Percentiles rank a stretch among this genome's conserved stretches.
Evolutionary conservation across 108 stramenopile genomes (phyloP).

Genomic region (Licmophora abbreviata): DNA sequence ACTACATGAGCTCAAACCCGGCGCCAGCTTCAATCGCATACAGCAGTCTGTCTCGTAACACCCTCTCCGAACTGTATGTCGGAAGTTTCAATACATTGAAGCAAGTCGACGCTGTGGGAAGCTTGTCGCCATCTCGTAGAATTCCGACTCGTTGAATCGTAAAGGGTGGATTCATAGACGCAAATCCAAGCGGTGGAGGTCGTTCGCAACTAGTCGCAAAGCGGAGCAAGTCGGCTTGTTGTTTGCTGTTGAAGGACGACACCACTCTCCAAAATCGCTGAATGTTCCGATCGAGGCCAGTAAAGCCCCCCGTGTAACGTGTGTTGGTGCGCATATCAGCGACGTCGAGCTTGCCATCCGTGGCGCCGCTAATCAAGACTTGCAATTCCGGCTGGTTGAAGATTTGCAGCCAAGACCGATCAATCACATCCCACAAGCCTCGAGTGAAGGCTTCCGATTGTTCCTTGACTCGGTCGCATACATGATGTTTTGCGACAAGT

Average conservation of each 20-base stretch:
- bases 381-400: slow-evolving; percentile 97
- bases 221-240: slow-evolving; percentile 85
- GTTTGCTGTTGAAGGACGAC: slow-evolving; percentile 50
- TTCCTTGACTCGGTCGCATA: slow-evolving; percentile 81
- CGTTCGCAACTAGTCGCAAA: slow-evolving; percentile 97
- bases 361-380: slow-evolving; percentile 84
- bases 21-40: slow-evolving; percentile 81
- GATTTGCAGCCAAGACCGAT: slow-evolving; percentile 77
- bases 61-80: slow-evolving; percentile 91
- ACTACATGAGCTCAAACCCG: slow-evolving; percentile 88
- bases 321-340: slow-evolving; percentile 87
- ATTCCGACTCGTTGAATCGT: slow-evolving; percentile 92
- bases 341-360: slow-evolving; percentile 82
- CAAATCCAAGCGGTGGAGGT: slow-evolving; percentile 96
- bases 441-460: slow-evolving; percentile 90
- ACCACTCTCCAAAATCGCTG: slow-evolving; percentile 90
- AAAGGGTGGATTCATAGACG: slow-evolving; percentile 90
- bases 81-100: slow-evolving; percentile 98
- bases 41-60: slow-evolving; percentile 71
- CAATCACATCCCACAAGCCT: slow-evolving; percentile 93
- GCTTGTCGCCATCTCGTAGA: slow-evolving; percentile 75
- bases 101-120: slow-evolving; percentile 95
- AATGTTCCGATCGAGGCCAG: slow-evolving; percentile 69
- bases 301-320: slow-evolving; percentile 87
- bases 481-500: slow-evolving; percentile 92